Conservation (phyloP, 495 filamentous ascomycete species). For the Hypoxylon rickii region DNA sequence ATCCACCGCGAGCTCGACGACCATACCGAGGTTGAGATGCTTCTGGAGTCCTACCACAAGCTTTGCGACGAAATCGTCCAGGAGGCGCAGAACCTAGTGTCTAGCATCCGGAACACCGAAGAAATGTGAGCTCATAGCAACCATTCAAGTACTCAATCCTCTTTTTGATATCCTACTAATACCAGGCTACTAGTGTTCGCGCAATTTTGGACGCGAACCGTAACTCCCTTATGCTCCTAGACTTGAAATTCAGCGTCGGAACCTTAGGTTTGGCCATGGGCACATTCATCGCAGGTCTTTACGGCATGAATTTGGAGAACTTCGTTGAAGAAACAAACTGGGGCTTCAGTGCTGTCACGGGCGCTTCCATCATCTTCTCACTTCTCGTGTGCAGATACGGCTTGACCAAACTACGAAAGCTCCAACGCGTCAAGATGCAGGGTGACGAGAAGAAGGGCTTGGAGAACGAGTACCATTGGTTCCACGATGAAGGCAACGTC, state of each 20-base stretch:
- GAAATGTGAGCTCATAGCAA: conserved; percentile 96
- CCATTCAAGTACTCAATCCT: too few relatives aligned
- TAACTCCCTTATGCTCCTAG: conserved; percentile 96
- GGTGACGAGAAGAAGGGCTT: conserved; percentile 32
- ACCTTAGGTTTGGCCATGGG: conserved; percentile 90
- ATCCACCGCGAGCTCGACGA: conserved; percentile 78
- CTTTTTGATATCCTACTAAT: conserved; percentile 4
- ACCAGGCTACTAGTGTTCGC: conserved; percentile 71
- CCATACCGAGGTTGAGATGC: conserved; percentile 95
- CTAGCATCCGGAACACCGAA: conserved; percentile 96
- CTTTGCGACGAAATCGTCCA: conserved; percentile 98
- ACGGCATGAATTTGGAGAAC: conserved; percentile 99
- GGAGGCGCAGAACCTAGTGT: conserved; percentile 87
- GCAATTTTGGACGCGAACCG: conserved; percentile 98
- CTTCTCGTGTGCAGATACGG: conserved; percentile 79
- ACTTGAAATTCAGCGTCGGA: conserved; percentile 93
- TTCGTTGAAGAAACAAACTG: conserved; percentile 96
- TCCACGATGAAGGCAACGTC: conserved; percentile 48
- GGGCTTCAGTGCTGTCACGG: conserved; percentile 78
- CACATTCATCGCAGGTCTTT: conserved; percentile 93
- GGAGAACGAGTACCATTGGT: conserved; percentile 46
- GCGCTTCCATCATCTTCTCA: conserved; percentile 71
- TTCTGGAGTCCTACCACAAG: conserved; percentile 96
- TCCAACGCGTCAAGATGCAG: conserved; percentile 91
- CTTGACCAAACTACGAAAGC: conserved; percentile 76